Evolutionary conservation across 202 grass and related monocot species (phyloP).

Genomic region (Dendrocalamus latiflorus): DNA sequence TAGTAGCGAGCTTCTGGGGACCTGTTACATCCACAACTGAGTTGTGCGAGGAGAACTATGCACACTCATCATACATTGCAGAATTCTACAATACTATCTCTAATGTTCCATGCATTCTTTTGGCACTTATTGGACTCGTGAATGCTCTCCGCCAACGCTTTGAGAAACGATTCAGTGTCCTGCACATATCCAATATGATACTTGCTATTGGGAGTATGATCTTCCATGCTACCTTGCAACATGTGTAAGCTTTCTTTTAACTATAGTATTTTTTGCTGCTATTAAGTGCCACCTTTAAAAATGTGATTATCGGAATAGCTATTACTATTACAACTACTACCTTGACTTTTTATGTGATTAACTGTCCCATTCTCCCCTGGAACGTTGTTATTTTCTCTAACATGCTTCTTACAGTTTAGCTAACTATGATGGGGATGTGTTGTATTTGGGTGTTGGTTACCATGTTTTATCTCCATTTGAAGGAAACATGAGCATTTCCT

Average conservation of each 20-base stretch:
- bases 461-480: neutral
- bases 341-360: neutral
- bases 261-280: neutral
- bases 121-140: constrained; percentile 68
- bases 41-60: constrained; percentile 73
- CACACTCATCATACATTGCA: constrained; percentile 68
- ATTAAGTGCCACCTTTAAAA: neutral
- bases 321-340: neutral
- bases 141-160: constrained; percentile 70
- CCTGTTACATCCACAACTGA: constrained; percentile 80
- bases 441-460: neutral
- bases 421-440: neutral
- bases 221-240: constrained; percentile 87
- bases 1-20: constrained; percentile 80
- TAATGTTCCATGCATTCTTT: constrained; percentile 65
- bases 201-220: constrained; percentile 82
- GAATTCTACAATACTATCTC: constrained; percentile 90
- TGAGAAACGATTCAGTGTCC: constrained; percentile 82
- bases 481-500: neutral
- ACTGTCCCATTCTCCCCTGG: neutral
- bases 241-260: constrained; percentile 56
- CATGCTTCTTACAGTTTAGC: neutral
- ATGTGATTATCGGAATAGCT: neutral
- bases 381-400: neutral
- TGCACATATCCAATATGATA: constrained; percentile 85